Conservation (phyloP, 2,329 filamentous ascomycete species). For the Exophiala mesophila region DNA sequence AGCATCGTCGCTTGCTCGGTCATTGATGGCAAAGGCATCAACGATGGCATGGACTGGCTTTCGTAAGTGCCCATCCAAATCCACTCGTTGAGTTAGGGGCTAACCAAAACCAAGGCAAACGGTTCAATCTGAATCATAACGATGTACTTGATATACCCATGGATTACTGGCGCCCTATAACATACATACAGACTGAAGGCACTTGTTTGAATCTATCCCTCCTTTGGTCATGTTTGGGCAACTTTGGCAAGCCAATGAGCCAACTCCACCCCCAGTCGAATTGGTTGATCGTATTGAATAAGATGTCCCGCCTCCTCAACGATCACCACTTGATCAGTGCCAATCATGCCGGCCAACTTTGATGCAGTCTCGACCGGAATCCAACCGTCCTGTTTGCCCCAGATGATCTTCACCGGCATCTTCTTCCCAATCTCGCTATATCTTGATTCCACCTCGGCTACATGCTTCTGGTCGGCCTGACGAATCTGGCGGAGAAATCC, state of each 20-base stretch:
- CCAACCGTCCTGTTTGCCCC: slow-evolving; percentile 43
- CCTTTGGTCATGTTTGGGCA: not conserved
- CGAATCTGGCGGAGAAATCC: slow-evolving; percentile 40
- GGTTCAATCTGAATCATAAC: slow-evolving; percentile 24
- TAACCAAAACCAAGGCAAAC: slow-evolving; percentile 17
- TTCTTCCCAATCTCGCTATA: slow-evolving; percentile 33
- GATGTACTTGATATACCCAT: slow-evolving; percentile 6
- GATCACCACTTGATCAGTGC: slow-evolving; percentile 31
- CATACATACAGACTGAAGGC: too few relatives aligned
- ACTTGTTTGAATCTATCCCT: too few relatives aligned
- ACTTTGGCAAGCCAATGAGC: slow-evolving; percentile 29
- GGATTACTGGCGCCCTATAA: slow-evolving; percentile 1
- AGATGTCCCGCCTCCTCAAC: slow-evolving; percentile 41
- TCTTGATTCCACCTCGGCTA: slow-evolving; percentile 36
- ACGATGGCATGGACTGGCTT: slow-evolving; percentile 98
- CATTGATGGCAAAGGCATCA: slow-evolving; percentile 89
- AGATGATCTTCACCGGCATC: slow-evolving; percentile 40
- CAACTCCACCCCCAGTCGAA: slow-evolving; percentile 36
- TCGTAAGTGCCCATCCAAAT: slow-evolving; percentile 19
- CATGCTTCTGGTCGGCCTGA: slow-evolving; percentile 31
- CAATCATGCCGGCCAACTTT: slow-evolving; percentile 30
- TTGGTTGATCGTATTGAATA: slow-evolving; percentile 41
- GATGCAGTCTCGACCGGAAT: slow-evolving; percentile 38
- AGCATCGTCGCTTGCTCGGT: slow-evolving; percentile 97
- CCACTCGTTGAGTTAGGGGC: not conserved